phyloP scores from a whole-genome alignment of 2,329 filamentous ascomycete species.

The Xylaria multiplex region DNA sequence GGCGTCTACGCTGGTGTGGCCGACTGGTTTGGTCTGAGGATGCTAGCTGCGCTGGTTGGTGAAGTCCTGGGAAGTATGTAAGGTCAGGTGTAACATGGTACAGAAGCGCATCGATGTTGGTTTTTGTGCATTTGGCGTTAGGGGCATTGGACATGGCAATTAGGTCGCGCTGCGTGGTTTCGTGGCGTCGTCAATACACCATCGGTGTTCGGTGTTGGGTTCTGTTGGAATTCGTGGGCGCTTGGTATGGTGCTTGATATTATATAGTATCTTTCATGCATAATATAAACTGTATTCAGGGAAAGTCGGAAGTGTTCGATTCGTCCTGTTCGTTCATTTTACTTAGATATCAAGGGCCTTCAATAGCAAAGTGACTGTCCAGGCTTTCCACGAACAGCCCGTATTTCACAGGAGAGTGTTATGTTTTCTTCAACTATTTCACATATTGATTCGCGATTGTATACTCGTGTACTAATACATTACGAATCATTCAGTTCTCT shows the following conservation, averaged over 20 bases:
- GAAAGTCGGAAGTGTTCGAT: too few species aligned
- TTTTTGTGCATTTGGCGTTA: neutral
- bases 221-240: neutral
- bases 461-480: too few species aligned
- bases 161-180: neutral
- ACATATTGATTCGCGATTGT: too few species aligned
- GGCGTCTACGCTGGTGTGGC: conserved; percentile 79
- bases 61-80: conserved; percentile 60
- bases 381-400: too few species aligned
- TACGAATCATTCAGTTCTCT: too few species aligned
- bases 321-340: too few species aligned
- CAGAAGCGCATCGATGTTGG: neutral
- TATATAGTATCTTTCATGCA: neutral
- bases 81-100: neutral
- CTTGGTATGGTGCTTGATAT: neutral
- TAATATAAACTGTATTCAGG: neutral
- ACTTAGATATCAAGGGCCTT: too few species aligned
- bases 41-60: conserved; percentile 80
- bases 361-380: too few species aligned
- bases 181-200: neutral
- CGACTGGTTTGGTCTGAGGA: conserved; percentile 79
- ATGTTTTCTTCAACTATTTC: too few species aligned
- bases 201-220: neutral
- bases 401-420: too few species aligned
- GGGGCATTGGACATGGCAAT: neutral